These are phyloP conservation scores for Wickerhamomyces ciferrii DNA, from an alignment of 805 yeast genomes.

Conservation along the genomic window DNA sequence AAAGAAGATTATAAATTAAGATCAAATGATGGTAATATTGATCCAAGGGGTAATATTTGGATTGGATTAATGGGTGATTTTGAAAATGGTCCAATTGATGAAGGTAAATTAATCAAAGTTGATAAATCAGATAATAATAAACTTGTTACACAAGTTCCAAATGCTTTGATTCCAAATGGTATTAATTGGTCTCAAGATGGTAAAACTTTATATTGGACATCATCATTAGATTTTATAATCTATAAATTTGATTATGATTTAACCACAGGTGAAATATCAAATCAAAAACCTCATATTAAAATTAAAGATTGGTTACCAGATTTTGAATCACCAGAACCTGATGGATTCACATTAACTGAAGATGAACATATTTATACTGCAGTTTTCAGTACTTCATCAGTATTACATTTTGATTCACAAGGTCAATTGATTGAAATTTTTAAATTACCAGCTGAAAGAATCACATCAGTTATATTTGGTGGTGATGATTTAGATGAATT, in stretches of 20 bases:
- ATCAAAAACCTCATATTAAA: slow-evolving; percentile 34
- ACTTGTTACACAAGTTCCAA: slow-evolving; percentile 28
- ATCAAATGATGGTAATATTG: slow-evolving; percentile 82
- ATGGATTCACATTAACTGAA: slow-evolving; percentile 63
- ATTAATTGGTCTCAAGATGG: slow-evolving; percentile 45
- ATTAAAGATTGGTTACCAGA: slow-evolving; percentile 22
- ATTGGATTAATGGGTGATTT: slow-evolving; percentile 77
- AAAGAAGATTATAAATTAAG: slow-evolving; percentile 33
- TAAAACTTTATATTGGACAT: slow-evolving; percentile 45
- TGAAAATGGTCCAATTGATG: slow-evolving; percentile 27
- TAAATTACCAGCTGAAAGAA: slow-evolving; percentile 51
- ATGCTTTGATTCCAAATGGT: slow-evolving; percentile 59
- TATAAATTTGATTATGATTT: slow-evolving; percentile 42
- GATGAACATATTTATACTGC: slow-evolving; percentile 55
- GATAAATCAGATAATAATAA: slow-evolving; percentile 25
- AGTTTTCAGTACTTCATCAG: slow-evolving; percentile 54
- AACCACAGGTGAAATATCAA: slow-evolving; percentile 28
- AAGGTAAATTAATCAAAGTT: slow-evolving; percentile 51
- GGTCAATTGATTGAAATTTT: slow-evolving; percentile 50
- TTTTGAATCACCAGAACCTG: slow-evolving; percentile 58
- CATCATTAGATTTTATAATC: slow-evolving; percentile 41
- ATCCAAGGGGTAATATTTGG: slow-evolving; percentile 71
- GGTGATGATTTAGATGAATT: slow-evolving; percentile 53
- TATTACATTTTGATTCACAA: slow-evolving; percentile 43
- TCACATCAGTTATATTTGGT: slow-evolving; percentile 68